Conservation (phyloP, 768 basidiomycete species). For the Boletus rubropictus region DNA sequence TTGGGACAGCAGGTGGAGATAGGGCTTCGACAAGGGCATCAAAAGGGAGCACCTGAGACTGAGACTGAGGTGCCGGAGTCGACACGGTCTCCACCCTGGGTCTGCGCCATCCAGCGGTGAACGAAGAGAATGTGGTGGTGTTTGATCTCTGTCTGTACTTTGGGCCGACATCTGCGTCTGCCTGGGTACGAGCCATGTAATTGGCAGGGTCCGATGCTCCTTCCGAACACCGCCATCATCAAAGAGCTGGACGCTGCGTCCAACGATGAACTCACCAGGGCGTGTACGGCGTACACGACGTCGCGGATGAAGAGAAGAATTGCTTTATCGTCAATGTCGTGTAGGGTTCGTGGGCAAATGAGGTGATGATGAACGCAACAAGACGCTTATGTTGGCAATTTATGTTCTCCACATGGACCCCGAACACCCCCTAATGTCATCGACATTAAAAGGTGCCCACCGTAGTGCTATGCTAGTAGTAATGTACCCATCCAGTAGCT, state of each 20-base stretch:
- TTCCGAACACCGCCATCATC: constrained; percentile 8
- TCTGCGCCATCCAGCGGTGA: constrained; percentile 36
- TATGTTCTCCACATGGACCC: constrained; percentile 16
- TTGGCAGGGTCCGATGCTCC: constrained; percentile 10
- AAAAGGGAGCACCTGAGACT: constrained; percentile 26
- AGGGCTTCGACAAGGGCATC: constrained; percentile 46
- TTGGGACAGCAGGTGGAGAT: constrained; percentile 57
- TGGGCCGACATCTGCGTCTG: constrained; percentile 28
- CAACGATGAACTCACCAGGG: constrained; percentile 12
- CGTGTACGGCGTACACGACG: constrained; percentile 7
- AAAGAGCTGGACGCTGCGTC: constrained; percentile 1
- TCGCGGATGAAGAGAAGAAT: not conserved
- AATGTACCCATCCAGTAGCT: not conserved
- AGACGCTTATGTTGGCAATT: constrained; percentile 17
- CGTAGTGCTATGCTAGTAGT: not conserved
- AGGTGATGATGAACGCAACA: not conserved
- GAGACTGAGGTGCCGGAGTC: constrained; percentile 23
- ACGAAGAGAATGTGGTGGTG: constrained; percentile 38
- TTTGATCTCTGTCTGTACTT: constrained; percentile 38
- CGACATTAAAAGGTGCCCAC: not conserved
- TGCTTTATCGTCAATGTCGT: constrained; percentile 18
- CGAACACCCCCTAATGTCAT: constrained; percentile 17
- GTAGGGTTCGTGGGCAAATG: constrained; percentile 7
- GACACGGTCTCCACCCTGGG: constrained; percentile 28
- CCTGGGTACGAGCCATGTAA: constrained; percentile 29